These are phyloP conservation scores for Naumovozyma baii DNA, from an alignment of 805 yeast species.

Conservation along the genomic window DNA sequence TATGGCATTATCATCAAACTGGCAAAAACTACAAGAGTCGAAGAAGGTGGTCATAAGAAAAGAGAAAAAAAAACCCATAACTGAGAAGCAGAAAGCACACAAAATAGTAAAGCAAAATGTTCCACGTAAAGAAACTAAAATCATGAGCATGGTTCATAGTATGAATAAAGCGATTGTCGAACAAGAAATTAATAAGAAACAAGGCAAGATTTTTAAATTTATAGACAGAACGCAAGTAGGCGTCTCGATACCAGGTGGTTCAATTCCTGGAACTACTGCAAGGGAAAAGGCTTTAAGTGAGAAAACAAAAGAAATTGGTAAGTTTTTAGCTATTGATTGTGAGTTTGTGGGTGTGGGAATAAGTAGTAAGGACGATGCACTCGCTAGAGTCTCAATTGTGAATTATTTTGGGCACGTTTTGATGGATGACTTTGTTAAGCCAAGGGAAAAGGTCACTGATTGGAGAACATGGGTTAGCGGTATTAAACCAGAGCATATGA, in stretches of 20 bases:
- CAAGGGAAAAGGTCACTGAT: constrained; percentile 67
- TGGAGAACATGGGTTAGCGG: constrained; percentile 95
- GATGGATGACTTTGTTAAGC: constrained; percentile 67
- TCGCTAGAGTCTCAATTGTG: constrained; percentile 83
- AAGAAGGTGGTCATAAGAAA: constrained; percentile 11
- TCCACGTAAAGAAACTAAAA: constrained; percentile 11
- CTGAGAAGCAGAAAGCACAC: neutral
- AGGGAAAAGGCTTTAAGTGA: constrained; percentile 1
- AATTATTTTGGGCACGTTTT: constrained; percentile 68
- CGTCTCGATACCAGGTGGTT: neutral
- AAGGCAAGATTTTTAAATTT: constrained; percentile 18
- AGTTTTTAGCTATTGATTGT: constrained; percentile 77
- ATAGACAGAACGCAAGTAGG: constrained; percentile 2
- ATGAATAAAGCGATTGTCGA: constrained; percentile 24
- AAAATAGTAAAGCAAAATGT: constrained; percentile 1
- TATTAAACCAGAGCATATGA: constrained; percentile 60
- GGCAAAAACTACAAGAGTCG: constrained; percentile 24
- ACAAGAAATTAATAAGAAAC: constrained; percentile 16
- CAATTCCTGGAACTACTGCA: neutral
- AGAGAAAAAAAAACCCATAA: constrained; percentile 2
- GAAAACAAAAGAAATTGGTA: constrained; percentile 46
- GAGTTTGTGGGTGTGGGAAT: constrained; percentile 90
- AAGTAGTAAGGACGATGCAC: constrained; percentile 56
- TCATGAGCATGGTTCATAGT: constrained; percentile 25
- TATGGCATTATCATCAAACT: constrained; percentile 32